Percentiles rank a stretch among this genome's conserved stretches.
Evolutionary conservation across 805 yeast genomes (phyloP).

Genomic region (Naumovozyma baii): DNA sequence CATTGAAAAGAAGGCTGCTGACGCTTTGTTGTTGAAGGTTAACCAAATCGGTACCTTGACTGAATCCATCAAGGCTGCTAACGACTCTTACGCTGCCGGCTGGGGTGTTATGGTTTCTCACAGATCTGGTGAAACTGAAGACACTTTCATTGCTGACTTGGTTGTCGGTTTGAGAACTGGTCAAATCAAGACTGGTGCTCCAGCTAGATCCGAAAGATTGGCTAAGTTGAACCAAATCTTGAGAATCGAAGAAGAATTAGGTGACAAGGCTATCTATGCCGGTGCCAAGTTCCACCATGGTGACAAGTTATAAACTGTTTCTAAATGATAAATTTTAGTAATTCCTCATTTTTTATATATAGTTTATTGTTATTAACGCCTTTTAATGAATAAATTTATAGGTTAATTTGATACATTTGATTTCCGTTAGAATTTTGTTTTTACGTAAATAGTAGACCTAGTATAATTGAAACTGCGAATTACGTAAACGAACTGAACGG

Average conservation of each 20-base stretch:
- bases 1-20: constrained; percentile 91
- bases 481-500: neutral
- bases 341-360: constrained; percentile 2
- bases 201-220: constrained; percentile 99
- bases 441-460: no score
- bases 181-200: constrained; percentile 99
- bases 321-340: neutral
- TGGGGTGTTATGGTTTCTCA: constrained; percentile 99
- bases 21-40: constrained; percentile 91
- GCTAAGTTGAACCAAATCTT: constrained; percentile 97
- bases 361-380: constrained; percentile 7
- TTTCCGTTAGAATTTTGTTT: neutral
- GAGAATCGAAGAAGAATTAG: constrained; percentile 97
- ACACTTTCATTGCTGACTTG: constrained; percentile 94
- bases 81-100: constrained; percentile 87
- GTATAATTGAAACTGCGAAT: no score
- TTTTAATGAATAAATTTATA: constrained; percentile 6
- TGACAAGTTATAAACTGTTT: constrained; percentile 29
- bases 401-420: constrained; percentile 15
- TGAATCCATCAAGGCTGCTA: constrained; percentile 95
- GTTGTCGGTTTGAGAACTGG: constrained; percentile 97
- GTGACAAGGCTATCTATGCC: constrained; percentile 93
- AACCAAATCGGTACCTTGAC: constrained; percentile 97
- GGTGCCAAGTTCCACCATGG: constrained; percentile 77
- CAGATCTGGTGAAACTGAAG: constrained; percentile 99